A percentile compares a stretch with the other conserved stretches of the same genome.
Evolutionary conservation across 78 protist genomes (phyloP).

Genomic region (Creolimax fragrantissima): DNA sequence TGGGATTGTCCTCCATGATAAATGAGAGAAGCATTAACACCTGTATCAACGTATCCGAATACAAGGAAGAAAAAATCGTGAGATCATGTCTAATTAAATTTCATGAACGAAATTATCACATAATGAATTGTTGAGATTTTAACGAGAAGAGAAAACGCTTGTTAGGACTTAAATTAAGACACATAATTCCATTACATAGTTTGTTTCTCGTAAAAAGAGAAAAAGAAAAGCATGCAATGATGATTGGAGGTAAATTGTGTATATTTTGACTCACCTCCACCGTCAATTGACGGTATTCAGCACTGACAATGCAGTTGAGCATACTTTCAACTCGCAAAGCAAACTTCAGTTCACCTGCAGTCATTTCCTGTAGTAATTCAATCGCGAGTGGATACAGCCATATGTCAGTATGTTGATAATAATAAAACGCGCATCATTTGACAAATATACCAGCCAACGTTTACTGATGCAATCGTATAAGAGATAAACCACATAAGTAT

Average conservation of each 20-base stretch:
- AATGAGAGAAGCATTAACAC: not conserved
- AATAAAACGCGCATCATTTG: too few relatives aligned
- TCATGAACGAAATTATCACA: too few relatives aligned
- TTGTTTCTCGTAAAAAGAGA: not conserved
- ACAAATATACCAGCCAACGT: too few relatives aligned
- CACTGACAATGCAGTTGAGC: constrained; percentile 5
- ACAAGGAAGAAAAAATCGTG: too few relatives aligned
- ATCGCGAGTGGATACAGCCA: too few relatives aligned
- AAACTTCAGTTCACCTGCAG: constrained; percentile 25
- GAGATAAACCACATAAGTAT: too few relatives aligned
- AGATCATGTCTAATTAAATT: not conserved
- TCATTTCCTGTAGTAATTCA: constrained; percentile 16
- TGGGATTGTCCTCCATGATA: not conserved
- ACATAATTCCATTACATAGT: not conserved
- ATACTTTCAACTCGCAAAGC: constrained; percentile 10
- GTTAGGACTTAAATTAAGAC: not conserved
- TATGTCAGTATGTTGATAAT: too few relatives aligned
- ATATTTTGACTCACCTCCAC: constrained; percentile 1
- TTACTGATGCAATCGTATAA: too few relatives aligned
- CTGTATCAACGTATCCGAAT: too few relatives aligned
- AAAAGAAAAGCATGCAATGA: not conserved
- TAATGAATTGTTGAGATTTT: too few relatives aligned
- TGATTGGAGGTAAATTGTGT: too few relatives aligned
- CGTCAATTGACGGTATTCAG: constrained; percentile 16
- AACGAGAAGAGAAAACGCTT: not conserved